phyloP scores from a whole-genome alignment of 192 early-diverging fungal genomes.

The Backusella psychrophila region DNA sequence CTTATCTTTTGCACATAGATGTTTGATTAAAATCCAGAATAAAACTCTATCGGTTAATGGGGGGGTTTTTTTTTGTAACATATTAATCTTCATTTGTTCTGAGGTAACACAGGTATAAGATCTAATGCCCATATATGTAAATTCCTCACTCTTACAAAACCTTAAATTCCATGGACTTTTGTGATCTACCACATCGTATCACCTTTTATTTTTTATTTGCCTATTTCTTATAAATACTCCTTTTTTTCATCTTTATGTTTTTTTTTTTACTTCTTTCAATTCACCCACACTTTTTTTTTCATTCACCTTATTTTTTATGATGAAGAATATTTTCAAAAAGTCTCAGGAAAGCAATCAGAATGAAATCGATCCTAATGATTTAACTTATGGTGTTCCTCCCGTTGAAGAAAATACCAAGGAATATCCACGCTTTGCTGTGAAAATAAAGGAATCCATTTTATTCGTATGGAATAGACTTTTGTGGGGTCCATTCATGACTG shows the following conservation, averaged over 20 bases:
- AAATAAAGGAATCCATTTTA: not conserved
- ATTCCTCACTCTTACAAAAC: not conserved
- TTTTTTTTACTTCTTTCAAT: not conserved
- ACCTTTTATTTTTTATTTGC: not conserved
- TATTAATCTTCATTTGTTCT: not conserved
- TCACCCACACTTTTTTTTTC: not conserved
- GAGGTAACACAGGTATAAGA: not conserved
- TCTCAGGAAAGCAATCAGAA: not conserved
- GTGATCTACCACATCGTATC: not conserved
- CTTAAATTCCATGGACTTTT: not conserved
- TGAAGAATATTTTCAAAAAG: not conserved
- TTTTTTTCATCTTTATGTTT: not conserved
- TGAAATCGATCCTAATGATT: constrained; percentile 1
- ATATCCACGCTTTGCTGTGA: not conserved
- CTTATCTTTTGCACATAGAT: not conserved
- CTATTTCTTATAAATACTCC: not conserved
- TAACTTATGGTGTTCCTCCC: not conserved
- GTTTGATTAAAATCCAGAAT: not conserved
- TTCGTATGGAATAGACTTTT: constrained; percentile 6
- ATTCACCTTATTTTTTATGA: not conserved
- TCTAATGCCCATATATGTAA: not conserved
- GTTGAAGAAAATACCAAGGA: not conserved
- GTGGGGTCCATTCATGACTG: constrained; percentile 10
- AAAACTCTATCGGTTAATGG: not conserved
- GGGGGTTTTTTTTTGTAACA: not conserved